phyloP scores from a whole-genome alignment of 2,329 filamentous ascomycete genomes.

The Plectosphaerella plurivora region DNA sequence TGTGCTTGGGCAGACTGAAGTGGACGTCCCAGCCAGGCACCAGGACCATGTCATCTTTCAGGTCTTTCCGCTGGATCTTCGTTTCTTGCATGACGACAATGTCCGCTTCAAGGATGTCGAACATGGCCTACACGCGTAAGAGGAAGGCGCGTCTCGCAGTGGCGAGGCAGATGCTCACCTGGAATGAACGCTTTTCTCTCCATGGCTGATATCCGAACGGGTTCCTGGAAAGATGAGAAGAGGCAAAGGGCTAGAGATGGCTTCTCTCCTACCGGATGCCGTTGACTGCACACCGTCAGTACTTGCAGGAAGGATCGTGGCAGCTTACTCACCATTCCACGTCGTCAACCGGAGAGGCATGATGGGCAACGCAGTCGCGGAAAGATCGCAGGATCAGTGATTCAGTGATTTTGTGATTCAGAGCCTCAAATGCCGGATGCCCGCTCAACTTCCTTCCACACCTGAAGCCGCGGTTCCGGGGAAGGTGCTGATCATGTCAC shows the following conservation, averaged over 20 bases:
- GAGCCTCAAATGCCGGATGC: too few relatives aligned
- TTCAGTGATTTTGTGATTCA: too few relatives aligned
- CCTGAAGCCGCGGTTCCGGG: not conserved
- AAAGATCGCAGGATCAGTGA: too few relatives aligned
- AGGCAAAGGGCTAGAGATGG: not conserved
- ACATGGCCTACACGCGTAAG: constrained; percentile 65
- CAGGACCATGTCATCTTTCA: constrained; percentile 92
- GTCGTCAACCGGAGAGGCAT: constrained; percentile 81
- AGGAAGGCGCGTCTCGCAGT: not conserved
- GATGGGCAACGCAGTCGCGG: constrained; percentile 13
- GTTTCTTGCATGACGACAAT: constrained; percentile 94
- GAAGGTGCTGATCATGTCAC: not conserved
- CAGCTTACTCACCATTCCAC: constrained; percentile 65
- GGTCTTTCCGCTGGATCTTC: constrained; percentile 91
- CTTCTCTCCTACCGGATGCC: constrained; percentile 61
- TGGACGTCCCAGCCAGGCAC: constrained; percentile 94
- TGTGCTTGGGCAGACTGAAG: constrained; percentile 88
- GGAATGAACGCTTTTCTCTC: constrained; percentile 65
- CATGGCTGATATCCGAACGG: constrained; percentile 84
- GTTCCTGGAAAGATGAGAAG: constrained; percentile 49
- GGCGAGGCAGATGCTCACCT: constrained; percentile 36
- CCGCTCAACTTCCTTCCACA: not conserved
- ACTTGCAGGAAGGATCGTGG: not conserved
- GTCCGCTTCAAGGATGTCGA: constrained; percentile 86
- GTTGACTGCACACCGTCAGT: constrained; percentile 53